phyloP scores from a whole-genome alignment of 2,329 filamentous ascomycete species.

The Lecanosticta acicola region DNA sequence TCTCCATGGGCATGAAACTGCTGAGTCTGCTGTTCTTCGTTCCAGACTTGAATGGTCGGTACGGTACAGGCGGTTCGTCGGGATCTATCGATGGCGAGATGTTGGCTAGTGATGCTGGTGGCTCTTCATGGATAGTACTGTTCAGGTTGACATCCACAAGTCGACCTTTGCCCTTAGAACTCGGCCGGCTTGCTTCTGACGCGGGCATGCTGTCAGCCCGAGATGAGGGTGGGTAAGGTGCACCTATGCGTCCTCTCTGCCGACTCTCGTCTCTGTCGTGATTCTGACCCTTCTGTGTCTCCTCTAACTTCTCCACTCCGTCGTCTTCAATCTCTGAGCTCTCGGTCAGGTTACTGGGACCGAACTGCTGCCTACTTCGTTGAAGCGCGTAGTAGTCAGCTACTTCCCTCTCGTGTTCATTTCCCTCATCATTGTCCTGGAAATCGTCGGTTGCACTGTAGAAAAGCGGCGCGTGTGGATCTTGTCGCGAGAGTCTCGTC shows the following conservation, averaged over 20 bases:
- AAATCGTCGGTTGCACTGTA: slow-evolving; percentile 87
- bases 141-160: slow-evolving; percentile 88
- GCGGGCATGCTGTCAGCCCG: slow-evolving; percentile 38
- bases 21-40: slow-evolving; percentile 35
- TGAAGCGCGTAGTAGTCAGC: slow-evolving; percentile 93
- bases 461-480: slow-evolving; percentile 76
- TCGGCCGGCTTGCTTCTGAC: slow-evolving; percentile 38
- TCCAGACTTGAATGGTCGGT: slow-evolving; percentile 51
- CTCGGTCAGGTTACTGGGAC: slow-evolving; percentile 74
- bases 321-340: slow-evolving; percentile 77
- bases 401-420: slow-evolving; percentile 64
- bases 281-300: slow-evolving; percentile 34
- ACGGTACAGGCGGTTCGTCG: slow-evolving; percentile 47
- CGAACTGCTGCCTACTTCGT: slow-evolving; percentile 80
- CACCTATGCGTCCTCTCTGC: slow-evolving; percentile 35
- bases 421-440: slow-evolving; percentile 74
- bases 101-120: slow-evolving; percentile 31
- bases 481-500: slow-evolving; percentile 64
- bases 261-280: slow-evolving; percentile 37
- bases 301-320: slow-evolving; percentile 38
- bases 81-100: slow-evolving; percentile 35
- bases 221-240: slow-evolving; percentile 32
- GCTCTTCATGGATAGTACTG: slow-evolving; percentile 49
- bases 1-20: slow-evolving; percentile 47
- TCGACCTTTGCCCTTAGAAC: slow-evolving; percentile 55